Conservation (phyloP, 2,329 filamentous ascomycete species). For the Botrytis pseudocinerea region DNA sequence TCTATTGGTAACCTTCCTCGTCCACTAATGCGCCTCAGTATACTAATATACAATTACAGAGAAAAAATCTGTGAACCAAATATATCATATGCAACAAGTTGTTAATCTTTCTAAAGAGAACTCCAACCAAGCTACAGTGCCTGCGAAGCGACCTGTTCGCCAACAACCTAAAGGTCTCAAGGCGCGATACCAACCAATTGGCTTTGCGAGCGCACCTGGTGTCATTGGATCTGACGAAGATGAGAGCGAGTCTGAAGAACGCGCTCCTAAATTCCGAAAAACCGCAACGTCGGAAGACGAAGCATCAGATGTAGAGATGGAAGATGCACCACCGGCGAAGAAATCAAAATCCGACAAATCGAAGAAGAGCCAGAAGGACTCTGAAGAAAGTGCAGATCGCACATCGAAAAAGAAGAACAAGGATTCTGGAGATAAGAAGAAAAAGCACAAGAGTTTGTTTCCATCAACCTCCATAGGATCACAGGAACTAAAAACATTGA, state of each 20-base stretch:
- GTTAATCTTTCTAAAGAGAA: constrained; percentile 48
- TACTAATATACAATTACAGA: constrained; percentile 26
- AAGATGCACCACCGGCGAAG: constrained; percentile 25
- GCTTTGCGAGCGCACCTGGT: constrained; percentile 51
- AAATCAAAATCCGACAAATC: constrained; percentile 17
- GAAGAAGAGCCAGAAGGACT: constrained; percentile 23
- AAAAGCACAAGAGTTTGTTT: constrained; percentile 32
- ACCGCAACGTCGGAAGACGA: constrained; percentile 9
- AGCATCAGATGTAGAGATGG: constrained; percentile 30
- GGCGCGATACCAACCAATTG: constrained; percentile 67
- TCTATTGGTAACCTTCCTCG: constrained; percentile 47
- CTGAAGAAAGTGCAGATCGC: constrained; percentile 18
- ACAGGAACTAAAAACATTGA: constrained; percentile 11
- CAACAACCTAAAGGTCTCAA: constrained; percentile 68
- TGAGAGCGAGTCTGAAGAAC: constrained; percentile 31
- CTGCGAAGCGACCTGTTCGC: constrained; percentile 54
- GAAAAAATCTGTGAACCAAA: constrained; percentile 51
- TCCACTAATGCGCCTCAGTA: background rate
- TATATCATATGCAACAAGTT: constrained; percentile 65
- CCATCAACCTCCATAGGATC: background rate
- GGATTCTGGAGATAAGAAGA: constrained; percentile 29
- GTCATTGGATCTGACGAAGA: constrained; percentile 41
- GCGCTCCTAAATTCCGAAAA: constrained; percentile 19
- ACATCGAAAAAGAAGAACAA: constrained; percentile 35
- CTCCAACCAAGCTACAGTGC: constrained; percentile 44